phyloP scores from a whole-genome alignment of 2,329 filamentous ascomycete species.

The Fusarium fujikuroi region DNA sequence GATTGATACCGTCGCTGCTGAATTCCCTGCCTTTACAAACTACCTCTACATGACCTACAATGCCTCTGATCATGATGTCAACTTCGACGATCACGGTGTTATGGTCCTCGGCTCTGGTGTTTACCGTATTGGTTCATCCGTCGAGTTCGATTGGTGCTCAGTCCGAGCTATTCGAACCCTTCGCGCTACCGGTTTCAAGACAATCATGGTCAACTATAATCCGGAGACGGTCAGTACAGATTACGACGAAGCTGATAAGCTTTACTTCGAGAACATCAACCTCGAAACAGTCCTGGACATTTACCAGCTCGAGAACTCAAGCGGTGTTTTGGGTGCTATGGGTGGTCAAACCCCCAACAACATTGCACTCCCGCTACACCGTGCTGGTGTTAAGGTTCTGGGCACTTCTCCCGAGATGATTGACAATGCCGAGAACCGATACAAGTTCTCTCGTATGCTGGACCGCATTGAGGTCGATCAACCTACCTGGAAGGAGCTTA shows the following conservation, averaged over 20 bases:
- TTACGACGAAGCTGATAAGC: slow-evolving; percentile 91
- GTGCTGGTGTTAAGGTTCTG: slow-evolving; percentile 89
- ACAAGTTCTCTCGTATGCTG: slow-evolving; percentile 98
- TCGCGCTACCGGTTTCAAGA: slow-evolving; percentile 86
- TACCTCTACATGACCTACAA: slow-evolving; percentile 98
- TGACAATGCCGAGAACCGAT: slow-evolving; percentile 94
- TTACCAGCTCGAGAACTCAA: slow-evolving; percentile 85
- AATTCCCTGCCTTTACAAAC: slow-evolving; percentile 94
- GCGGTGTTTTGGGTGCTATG: slow-evolving; percentile 92
- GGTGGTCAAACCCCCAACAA: slow-evolving; percentile 98
- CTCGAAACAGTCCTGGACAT: slow-evolving; percentile 92
- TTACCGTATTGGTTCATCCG: slow-evolving; percentile 96
- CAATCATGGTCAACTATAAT: slow-evolving; percentile 95
- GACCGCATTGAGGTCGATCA: slow-evolving; percentile 96
- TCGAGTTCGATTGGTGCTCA: slow-evolving; percentile 99
- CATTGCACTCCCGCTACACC: slow-evolving; percentile 89
- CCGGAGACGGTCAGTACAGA: slow-evolving; percentile 91
- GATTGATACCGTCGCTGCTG: slow-evolving; percentile 97
- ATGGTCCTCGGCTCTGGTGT: slow-evolving; percentile 98
- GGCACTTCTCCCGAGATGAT: slow-evolving; percentile 99
- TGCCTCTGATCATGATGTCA: slow-evolving; percentile 83
- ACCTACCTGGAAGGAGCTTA: slow-evolving; percentile 97
- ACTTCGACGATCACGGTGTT: slow-evolving; percentile 88
- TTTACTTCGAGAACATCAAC: slow-evolving; percentile 97
- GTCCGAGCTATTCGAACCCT: slow-evolving; percentile 93